Base-by-base conservation (phyloP, 2,329 filamentous ascomycete genomes). In the Fusarium humuli region DNA sequence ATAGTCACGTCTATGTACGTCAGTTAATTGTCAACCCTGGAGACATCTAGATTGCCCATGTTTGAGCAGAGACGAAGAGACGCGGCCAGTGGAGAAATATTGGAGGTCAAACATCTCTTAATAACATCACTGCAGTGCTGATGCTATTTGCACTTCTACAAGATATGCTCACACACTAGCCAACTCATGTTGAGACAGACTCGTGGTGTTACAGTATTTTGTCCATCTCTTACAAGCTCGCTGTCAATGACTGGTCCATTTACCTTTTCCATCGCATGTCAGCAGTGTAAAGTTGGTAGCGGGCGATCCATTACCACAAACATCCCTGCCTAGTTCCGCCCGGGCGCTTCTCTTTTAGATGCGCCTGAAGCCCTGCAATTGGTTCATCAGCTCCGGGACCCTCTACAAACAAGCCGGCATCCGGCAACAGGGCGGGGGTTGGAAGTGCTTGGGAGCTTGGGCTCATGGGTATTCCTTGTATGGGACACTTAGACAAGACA, bases 1-100 rank as follows among this genome's bases (percentile, higher is more conserved):
- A 73, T 70, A 30, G 46, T 71, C 70, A 71, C 57, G 61, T 61
- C 46, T 22, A 49, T 37, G 30, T 52, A 50, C 53, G 65, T 53
- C 40, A 42, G 49, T 62, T 6, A 54, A 40, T 44, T 30, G 30
- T 55, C 41, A 29, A 37, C 29, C 50, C 41, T 29, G 22, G 52
- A 41, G 32, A 23, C 22, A 32, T 49, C 9, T 22, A 50, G 34
- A 42, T 37, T 47, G 32, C 47, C 44, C 65, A 44, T 54, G 30
- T 44, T 29, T 45, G n/a, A 40, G 9, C 41, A 53, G 46, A 56
- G 27, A 50, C 49, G 14, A n/a, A 47, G 46, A 49, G 16, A 61
- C 20, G 46, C 9, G 52, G 13, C 30, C 27, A 12, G 45, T 58
- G 60, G 50, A 49, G 52, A 45, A 7, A 27, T 45, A 22, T 14